phyloP scores from a whole-genome alignment of 768 basidiomycete species.

The Russula sp. region DNA sequence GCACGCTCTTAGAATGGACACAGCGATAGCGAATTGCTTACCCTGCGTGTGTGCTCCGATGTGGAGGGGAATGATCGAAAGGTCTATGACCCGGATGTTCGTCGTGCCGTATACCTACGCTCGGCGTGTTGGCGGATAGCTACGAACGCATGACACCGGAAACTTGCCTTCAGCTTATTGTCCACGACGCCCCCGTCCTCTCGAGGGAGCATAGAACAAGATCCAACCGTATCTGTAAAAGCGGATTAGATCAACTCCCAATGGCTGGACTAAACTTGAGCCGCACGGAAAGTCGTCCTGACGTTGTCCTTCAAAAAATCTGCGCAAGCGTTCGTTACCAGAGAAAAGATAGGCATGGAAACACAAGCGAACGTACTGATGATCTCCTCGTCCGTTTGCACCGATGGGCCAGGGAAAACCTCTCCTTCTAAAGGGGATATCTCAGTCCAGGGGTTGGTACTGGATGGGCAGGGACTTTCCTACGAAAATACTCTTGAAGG shows the following conservation, averaged over 20 bases:
- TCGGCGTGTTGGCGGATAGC: background rate
- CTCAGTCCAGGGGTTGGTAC: background rate
- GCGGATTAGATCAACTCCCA: background rate
- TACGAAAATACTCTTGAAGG: slow-evolving; percentile 21
- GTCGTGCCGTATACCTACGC: slow-evolving; percentile 28
- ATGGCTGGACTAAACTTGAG: no score
- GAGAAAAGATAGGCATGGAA: background rate
- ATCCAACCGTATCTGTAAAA: slow-evolving; percentile 16
- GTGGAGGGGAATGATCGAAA: slow-evolving; percentile 30
- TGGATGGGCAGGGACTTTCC: background rate
- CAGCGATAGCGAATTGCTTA: background rate
- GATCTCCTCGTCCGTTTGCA: slow-evolving; percentile 19
- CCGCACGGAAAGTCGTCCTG: slow-evolving; percentile 8
- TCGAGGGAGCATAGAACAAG: slow-evolving; percentile 21
- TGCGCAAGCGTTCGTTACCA: background rate
- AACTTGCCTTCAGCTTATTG: slow-evolving; percentile 18
- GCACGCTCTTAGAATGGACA: background rate
- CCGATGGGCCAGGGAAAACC: slow-evolving; percentile 13
- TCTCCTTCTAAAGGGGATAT: slow-evolving; percentile 12
- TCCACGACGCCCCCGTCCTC: slow-evolving; percentile 23
- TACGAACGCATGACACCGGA: background rate
- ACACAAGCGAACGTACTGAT: background rate
- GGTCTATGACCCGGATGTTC: slow-evolving; percentile 31
- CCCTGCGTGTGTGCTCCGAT: slow-evolving; percentile 26
- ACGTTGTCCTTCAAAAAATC: slow-evolving; percentile 1